A percentile compares a stretch with the other conserved stretches of the same genome.
These are phyloP conservation scores for Podaxis rugospora DNA, from an alignment of 768 basidiomycete species.

Conservation along the genomic window DNA sequence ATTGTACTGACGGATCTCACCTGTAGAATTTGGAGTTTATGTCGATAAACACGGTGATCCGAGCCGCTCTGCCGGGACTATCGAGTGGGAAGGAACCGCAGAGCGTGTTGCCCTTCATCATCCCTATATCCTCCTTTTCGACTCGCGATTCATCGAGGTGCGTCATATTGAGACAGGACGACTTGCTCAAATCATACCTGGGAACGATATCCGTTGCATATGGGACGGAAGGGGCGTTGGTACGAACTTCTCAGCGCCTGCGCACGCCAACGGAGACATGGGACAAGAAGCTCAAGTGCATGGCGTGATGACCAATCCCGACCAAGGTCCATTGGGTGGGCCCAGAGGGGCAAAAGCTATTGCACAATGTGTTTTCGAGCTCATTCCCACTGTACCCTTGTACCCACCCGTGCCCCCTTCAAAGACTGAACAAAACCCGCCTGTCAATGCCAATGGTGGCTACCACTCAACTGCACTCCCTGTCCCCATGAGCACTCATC, in stretches of 20 bases:
- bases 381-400: conserved; percentile 71
- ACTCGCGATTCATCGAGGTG: conserved; percentile 89
- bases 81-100: conserved; percentile 95
- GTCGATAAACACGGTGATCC: conserved; percentile 93
- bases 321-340: conserved; percentile 35
- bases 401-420: conserved; percentile 38
- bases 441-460: conserved; percentile 11
- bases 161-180: conserved; percentile 81
- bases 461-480: conserved; percentile 3
- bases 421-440: conserved; percentile 10
- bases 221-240: conserved; percentile 78
- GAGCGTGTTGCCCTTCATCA: conserved; percentile 89
- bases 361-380: conserved; percentile 73
- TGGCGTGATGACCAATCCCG: conserved; percentile 73
- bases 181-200: conserved; percentile 81
- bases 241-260: conserved; percentile 61
- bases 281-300: conserved; percentile 82
- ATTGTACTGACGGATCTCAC: not conserved
- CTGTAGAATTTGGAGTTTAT: conserved; percentile 85
- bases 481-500: not conserved
- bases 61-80: conserved; percentile 64
- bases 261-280: conserved; percentile 53
- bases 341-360: conserved; percentile 40
- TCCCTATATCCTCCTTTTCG: conserved; percentile 88
- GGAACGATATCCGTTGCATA: conserved; percentile 79